A percentile compares a stretch with the other conserved stretches of the same genome.
Evolutionary conservation across 495 filamentous ascomycete genomes (phyloP).

Genomic region (Xanthoparmelia taractica): DNA sequence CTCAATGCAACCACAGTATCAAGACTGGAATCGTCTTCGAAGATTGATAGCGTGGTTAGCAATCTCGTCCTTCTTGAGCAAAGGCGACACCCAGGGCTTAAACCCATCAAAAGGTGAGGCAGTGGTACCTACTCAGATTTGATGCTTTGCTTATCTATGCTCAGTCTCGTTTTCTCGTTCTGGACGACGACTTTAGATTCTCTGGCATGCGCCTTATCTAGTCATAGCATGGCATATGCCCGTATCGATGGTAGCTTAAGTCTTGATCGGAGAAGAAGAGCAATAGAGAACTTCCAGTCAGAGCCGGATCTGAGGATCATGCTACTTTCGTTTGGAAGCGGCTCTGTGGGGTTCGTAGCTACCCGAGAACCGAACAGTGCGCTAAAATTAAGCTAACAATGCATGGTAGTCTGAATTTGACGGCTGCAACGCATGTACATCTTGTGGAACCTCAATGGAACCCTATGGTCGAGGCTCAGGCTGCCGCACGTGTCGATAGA

Average conservation of each 20-base stretch:
- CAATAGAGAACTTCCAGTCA: conserved; percentile 18
- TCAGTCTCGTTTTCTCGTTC: conserved; percentile 21
- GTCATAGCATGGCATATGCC: background rate
- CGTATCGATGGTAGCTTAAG: conserved; percentile 18
- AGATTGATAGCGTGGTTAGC: conserved; percentile 4
- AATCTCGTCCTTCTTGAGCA: conserved; percentile 7
- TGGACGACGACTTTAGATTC: conserved; percentile 20
- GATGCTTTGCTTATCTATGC: background rate
- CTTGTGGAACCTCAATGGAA: conserved; percentile 34
- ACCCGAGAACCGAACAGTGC: background rate
- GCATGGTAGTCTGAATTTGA: conserved; percentile 25
- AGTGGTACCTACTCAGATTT: no score
- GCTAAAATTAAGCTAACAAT: background rate
- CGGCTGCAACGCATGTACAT: conserved; percentile 26
- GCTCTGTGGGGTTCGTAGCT: conserved; percentile 22
- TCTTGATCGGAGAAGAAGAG: conserved; percentile 4
- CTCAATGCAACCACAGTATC: background rate
- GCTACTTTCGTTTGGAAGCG: conserved; percentile 26
- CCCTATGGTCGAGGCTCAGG: conserved; percentile 30
- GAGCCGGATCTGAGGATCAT: conserved; percentile 19
- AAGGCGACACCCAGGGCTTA: background rate
- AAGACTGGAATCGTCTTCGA: background rate
- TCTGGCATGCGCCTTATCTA: conserved; percentile 1
- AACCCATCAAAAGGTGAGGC: conserved; percentile 14
- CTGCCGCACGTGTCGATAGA: conserved; percentile 26